Percentiles rank a stretch among this genome's conserved stretches.
Conservation (phyloP, 1,284 basidiomycete species). For the Malassezia sympodialis region DNA sequence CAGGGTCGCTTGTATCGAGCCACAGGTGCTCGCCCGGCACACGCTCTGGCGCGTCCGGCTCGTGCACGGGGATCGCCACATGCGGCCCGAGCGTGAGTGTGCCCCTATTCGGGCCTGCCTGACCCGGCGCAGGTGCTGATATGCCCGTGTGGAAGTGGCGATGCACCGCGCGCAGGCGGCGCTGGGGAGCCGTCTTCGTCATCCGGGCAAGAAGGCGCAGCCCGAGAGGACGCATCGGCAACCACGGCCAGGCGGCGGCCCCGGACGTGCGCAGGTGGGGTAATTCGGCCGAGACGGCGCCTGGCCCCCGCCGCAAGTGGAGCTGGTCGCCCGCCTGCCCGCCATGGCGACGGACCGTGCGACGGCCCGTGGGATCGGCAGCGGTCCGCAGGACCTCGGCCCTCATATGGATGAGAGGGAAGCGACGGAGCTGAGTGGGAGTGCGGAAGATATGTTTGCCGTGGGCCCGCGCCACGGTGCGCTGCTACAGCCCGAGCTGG, state of each 20-base stretch:
- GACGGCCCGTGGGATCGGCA: background rate
- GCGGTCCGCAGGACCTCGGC: background rate
- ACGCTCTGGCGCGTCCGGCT: slow-evolving; percentile 27
- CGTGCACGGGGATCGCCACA: slow-evolving; percentile 39
- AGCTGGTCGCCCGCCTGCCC: background rate
- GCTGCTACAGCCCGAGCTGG: slow-evolving; percentile 36
- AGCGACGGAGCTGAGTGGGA: background rate
- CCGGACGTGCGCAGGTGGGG: background rate
- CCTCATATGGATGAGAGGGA: background rate
- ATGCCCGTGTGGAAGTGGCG: slow-evolving; percentile 11
- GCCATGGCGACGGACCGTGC: slow-evolving; percentile 1
- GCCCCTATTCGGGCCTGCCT: slow-evolving; percentile 16
- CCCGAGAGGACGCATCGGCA: background rate
- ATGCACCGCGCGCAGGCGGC: background rate
- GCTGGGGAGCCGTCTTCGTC: background rate
- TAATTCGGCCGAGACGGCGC: background rate
- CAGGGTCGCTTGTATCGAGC: slow-evolving; percentile 38
- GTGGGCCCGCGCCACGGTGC: slow-evolving; percentile 38
- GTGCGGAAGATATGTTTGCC: background rate
- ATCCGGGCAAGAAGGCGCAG: background rate
- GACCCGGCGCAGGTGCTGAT: background rate
- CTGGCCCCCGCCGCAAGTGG: background rate
- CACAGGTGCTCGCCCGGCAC: slow-evolving; percentile 35
- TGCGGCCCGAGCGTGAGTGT: slow-evolving; percentile 39
- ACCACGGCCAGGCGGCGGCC: background rate